These are phyloP conservation scores for Ascochyta clinopodiicola DNA, from an alignment of 2,329 filamentous ascomycete species.

Conservation along the genomic window DNA sequence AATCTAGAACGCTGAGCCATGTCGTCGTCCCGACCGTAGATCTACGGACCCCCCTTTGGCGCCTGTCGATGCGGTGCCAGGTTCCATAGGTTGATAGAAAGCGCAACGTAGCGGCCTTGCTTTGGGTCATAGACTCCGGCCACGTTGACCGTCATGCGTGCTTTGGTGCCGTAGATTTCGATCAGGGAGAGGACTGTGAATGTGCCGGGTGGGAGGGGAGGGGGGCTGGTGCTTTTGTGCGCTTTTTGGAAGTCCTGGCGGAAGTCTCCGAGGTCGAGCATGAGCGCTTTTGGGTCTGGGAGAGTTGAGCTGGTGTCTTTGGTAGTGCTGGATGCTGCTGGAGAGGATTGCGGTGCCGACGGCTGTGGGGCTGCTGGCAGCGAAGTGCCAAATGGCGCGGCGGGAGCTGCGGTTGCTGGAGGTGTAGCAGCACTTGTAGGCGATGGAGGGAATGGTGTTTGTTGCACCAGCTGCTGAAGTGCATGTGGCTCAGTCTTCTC, in stretches of 20 bases:
- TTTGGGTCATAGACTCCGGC: conserved; percentile 55
- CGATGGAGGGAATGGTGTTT: conserved; percentile 16
- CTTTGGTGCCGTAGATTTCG: conserved; percentile 53
- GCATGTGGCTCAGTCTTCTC: conserved; percentile 21
- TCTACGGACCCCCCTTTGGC: conserved; percentile 43
- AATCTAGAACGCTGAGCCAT: no score
- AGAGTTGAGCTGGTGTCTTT: conserved; percentile 34
- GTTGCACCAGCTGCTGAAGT: conserved; percentile 21
- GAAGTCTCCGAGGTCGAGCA: conserved; percentile 37
- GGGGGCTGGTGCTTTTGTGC: conserved; percentile 16
- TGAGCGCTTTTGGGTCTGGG: conserved; percentile 33
- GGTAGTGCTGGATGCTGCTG: conserved; percentile 21
- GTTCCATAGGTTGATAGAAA: conserved; percentile 33
- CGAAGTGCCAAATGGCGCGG: conserved; percentile 18
- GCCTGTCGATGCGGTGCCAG: conserved; percentile 43
- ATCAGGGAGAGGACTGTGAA: conserved; percentile 55
- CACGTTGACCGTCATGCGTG: conserved; percentile 54
- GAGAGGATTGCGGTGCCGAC: conserved; percentile 4
- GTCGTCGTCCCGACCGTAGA: background rate
- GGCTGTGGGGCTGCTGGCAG: conserved; percentile 24
- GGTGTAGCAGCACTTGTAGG: conserved; percentile 6
- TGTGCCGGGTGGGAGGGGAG: conserved; percentile 53
- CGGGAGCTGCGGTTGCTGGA: conserved; percentile 11
- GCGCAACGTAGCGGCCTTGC: conserved; percentile 45
- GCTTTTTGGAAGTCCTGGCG: conserved; percentile 30